phyloP scores from a whole-genome alignment of 192 early-diverging fungal genomes.

The Phlyctochytrium arcticum region DNA sequence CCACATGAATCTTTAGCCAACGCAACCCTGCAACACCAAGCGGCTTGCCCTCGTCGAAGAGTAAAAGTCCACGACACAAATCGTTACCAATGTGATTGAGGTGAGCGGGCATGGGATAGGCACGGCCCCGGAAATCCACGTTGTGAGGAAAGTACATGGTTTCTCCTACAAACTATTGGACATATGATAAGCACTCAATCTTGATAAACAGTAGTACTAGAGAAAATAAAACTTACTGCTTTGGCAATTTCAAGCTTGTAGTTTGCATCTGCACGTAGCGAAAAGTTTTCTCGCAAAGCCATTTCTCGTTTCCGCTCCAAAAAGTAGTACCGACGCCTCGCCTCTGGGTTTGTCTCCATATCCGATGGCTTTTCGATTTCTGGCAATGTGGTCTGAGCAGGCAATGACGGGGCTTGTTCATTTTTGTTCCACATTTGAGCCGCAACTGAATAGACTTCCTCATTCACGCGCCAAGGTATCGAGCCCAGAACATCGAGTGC shows the following conservation, averaged over 20 bases:
- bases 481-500: slow-evolving; percentile 85
- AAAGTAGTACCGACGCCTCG: slow-evolving; percentile 31
- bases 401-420: slow-evolving; percentile 61
- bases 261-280: slow-evolving; percentile 84
- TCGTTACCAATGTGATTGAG: slow-evolving; percentile 97
- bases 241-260: slow-evolving; percentile 94
- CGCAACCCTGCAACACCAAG: slow-evolving; percentile 73
- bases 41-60: slow-evolving; percentile 75
- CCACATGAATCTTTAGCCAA: slow-evolving; percentile 96
- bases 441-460: slow-evolving; percentile 71
- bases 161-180: slow-evolving; percentile 69
- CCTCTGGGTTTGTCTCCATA: slow-evolving; percentile 47
- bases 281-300: slow-evolving; percentile 63
- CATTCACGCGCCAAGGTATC: slow-evolving; percentile 86
- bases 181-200: background rate
- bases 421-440: slow-evolving; percentile 87
- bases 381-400: slow-evolving; percentile 26
- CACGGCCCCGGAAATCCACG: slow-evolving; percentile 94
- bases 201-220: background rate
- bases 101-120: slow-evolving; percentile 93
- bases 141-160: slow-evolving; percentile 97
- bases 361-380: slow-evolving; percentile 32
- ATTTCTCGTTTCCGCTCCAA: slow-evolving; percentile 16
- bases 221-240: slow-evolving; percentile 52
- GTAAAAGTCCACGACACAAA: slow-evolving; percentile 87